Percentiles rank a stretch among this genome's conserved stretches.
These are phyloP conservation scores for Debaryomyces tyrocola DNA, from an alignment of 805 yeast species.

Conservation along the genomic window DNA sequence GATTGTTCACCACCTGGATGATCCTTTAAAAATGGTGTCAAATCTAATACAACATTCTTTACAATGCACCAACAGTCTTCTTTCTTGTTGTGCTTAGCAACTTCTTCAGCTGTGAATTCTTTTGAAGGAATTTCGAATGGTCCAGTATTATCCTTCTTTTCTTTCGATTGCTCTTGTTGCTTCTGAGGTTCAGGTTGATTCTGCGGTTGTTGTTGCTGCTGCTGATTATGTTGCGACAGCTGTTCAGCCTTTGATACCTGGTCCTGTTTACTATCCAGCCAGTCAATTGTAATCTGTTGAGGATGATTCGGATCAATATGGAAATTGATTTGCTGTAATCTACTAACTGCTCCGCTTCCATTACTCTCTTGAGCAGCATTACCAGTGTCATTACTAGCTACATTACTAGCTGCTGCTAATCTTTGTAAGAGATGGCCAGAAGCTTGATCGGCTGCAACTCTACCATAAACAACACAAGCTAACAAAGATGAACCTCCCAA, in stretches of 20 bases:
- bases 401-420: slow-evolving; percentile 17
- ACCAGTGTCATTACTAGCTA: neutral
- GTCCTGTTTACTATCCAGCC: slow-evolving; percentile 9
- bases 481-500: slow-evolving; percentile 44
- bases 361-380: neutral
- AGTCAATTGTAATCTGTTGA: slow-evolving; percentile 35
- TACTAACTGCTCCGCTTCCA: slow-evolving; percentile 13
- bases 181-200: neutral
- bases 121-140: slow-evolving; percentile 45
- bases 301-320: slow-evolving; percentile 44
- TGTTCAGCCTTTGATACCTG: neutral
- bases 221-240: neutral
- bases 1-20: slow-evolving; percentile 67
- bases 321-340: slow-evolving; percentile 43
- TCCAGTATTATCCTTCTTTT: slow-evolving; percentile 4
- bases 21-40: slow-evolving; percentile 42
- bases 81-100: slow-evolving; percentile 45
- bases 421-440: slow-evolving; percentile 29
- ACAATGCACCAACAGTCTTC: slow-evolving; percentile 56
- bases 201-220: neutral
- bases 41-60: slow-evolving; percentile 52
- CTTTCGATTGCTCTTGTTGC: neutral
- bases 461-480: slow-evolving; percentile 47
- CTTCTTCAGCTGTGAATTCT: slow-evolving; percentile 48
- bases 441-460: slow-evolving; percentile 44